Evolutionary conservation across 2,329 filamentous ascomycete genomes (phyloP).

Genomic region (Claviceps africana): DNA sequence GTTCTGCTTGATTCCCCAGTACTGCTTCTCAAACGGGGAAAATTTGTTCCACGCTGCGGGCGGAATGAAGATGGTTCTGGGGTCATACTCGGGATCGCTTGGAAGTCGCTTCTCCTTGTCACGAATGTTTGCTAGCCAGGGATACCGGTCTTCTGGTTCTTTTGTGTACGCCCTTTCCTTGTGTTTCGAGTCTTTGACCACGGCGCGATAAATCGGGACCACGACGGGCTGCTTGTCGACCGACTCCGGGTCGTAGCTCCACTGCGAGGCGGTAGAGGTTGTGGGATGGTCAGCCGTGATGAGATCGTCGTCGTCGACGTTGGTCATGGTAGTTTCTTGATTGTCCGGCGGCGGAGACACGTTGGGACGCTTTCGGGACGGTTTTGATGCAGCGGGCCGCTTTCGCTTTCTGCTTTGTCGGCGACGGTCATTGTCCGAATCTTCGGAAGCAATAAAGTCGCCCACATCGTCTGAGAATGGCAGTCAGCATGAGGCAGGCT

Average conservation of each 20-base stretch:
- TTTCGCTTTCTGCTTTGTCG: conserved; percentile 60
- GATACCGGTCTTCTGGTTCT: conserved; percentile 74
- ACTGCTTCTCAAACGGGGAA: conserved; percentile 92
- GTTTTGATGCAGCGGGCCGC: conserved; percentile 37
- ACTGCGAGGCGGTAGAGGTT: conserved; percentile 66
- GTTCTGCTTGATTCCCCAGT: conserved; percentile 98
- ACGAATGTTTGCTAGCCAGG: conserved; percentile 74
- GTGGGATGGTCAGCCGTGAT: conserved; percentile 42
- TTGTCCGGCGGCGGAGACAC: conserved; percentile 27
- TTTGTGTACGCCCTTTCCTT: conserved; percentile 62
- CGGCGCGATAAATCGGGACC: conserved; percentile 16
- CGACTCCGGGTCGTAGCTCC: conserved; percentile 50
- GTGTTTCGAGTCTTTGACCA: conserved; percentile 18
- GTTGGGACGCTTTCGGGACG: conserved; percentile 49
- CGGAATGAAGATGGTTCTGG: conserved; percentile 80
- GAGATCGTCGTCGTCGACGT: conserved; percentile 37
- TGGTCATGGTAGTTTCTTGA: conserved; percentile 26
- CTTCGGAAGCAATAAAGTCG: conserved; percentile 78
- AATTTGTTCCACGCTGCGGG: conserved; percentile 68
- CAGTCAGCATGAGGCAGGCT: conserved; percentile 4
- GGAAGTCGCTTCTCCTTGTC: conserved; percentile 73
- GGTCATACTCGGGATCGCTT: conserved; percentile 79
- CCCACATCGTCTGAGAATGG: conserved; percentile 51
- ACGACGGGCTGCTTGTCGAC: conserved; percentile 22
- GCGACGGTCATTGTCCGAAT: conserved; percentile 52